Evolutionary conservation across 2,329 filamentous ascomycete genomes (phyloP), one percentile per base, ranked within the genome.

Genomic region (Allantophomopsis lycopodina): DNA sequence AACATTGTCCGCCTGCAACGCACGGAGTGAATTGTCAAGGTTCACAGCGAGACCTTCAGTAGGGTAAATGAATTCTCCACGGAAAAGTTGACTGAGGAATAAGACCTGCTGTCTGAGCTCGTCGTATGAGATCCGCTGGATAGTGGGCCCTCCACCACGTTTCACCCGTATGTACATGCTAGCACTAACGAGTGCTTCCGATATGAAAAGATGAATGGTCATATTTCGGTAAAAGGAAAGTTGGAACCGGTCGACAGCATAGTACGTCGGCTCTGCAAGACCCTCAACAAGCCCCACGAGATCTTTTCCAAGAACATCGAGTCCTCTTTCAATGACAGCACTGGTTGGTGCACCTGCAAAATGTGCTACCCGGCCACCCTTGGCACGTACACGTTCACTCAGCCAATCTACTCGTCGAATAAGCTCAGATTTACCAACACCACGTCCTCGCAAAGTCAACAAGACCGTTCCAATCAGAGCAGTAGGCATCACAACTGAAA

Each of bases 201-300:
- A 82, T 42, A 98, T 91, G 59, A 98, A 98, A 5, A 98, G 72
- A 56, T 98, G 91, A 45, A 98, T 98, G 0, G 89, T 95, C 91
- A 96, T 96, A 60, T 98, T 98, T 39, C 91, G 80, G 62, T 98
- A 98, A 60, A 98, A 98, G 0, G 87, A 94, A 8, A 98, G 72
- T 56, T 98, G 91, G 65, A 98, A 98, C 39, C 87, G 75, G 58
- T 98, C 91, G 32, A 95, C 87, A 4, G 91, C 91, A 52, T 85
- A 94, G 60, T 85, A 96, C 0, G 91, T 96, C 14, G 85, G 84
- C 56, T 98, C 91, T 0, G 83, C 82, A 5, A 98, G 63, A 1
- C 80, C 85, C 31, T 79, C 72, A 0, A 94, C 70, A 4, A 79
- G 66, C 4, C 88, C 86, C 0, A 98, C 87, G 2, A 98, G 71